Evolutionary conservation across 495 filamentous ascomycete genomes (phyloP).

Genomic region (Clohesyomyces aquaticus): DNA sequence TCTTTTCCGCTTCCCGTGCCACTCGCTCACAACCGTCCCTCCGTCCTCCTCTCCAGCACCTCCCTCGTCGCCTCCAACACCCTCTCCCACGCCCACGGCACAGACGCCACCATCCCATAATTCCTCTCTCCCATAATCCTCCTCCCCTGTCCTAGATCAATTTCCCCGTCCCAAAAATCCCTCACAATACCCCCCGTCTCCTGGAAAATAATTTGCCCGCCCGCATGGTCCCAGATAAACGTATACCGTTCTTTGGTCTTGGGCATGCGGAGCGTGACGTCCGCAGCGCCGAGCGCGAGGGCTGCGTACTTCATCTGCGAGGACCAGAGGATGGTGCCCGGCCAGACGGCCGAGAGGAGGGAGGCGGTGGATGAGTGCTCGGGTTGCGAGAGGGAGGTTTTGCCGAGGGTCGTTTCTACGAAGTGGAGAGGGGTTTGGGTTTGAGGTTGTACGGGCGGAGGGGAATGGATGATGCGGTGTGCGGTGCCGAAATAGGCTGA

Average conservation of each 20-base stretch:
- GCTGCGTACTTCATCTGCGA: constrained; percentile 68
- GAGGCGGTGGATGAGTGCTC: constrained; percentile 56
- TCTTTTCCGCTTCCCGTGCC: constrained; percentile 2
- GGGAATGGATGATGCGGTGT: constrained; percentile 43
- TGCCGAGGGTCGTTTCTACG: constrained; percentile 51
- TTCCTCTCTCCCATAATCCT: constrained; percentile 30
- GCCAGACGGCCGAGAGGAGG: constrained; percentile 54
- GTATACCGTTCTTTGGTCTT: constrained; percentile 38
- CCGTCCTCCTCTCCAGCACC: constrained; percentile 21
- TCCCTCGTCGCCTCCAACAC: constrained; percentile 22
- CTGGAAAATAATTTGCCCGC: constrained; percentile 67
- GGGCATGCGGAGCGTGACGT: constrained; percentile 67
- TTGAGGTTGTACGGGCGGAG: constrained; percentile 14
- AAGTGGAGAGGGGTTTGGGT: constrained; percentile 51
- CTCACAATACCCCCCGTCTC: constrained; percentile 67
- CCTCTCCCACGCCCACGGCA: constrained; percentile 16
- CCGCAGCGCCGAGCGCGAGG: constrained; percentile 62
- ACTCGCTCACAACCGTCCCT: neutral
- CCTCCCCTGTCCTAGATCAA: constrained; percentile 44
- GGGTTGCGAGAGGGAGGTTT: constrained; percentile 51
- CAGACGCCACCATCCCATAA: constrained; percentile 32
- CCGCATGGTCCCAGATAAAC: constrained; percentile 70
- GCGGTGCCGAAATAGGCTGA: constrained; percentile 45
- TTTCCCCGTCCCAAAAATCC: constrained; percentile 58
- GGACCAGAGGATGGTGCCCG: constrained; percentile 61